phyloP scores from a whole-genome alignment of 345 rosid species.

The Firmiana major region DNA sequence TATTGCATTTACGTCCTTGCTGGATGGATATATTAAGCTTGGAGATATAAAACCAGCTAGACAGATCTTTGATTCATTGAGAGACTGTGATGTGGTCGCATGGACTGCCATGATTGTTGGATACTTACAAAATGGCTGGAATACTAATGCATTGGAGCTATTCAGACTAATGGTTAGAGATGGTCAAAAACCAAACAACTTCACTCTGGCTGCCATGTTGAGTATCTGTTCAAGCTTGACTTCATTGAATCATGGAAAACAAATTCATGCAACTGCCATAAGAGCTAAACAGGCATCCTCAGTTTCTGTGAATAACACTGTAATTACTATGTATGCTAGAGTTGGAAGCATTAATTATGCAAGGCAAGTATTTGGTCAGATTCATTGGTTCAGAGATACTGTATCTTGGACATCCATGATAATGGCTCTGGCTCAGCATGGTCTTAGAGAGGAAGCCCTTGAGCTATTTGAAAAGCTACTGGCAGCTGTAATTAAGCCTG shows the following conservation, averaged over 20 bases:
- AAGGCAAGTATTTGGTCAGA: conserved; percentile 43
- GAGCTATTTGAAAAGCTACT: conserved; percentile 72
- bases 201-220: conserved; percentile 79
- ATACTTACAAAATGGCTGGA: conserved; percentile 66
- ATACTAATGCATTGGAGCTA: conserved; percentile 53
- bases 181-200: conserved; percentile 73
- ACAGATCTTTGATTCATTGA: conserved; percentile 64
- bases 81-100: conserved; percentile 62
- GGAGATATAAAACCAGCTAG: conserved; percentile 76
- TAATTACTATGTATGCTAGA: conserved; percentile 81
- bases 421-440: conserved; percentile 85
- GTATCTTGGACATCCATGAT: conserved; percentile 93
- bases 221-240: conserved; percentile 70
- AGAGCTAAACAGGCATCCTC: conserved; percentile 52
- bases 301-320: conserved; percentile 69
- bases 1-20: conserved; percentile 72
- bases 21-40: conserved; percentile 77
- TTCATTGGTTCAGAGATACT: conserved; percentile 40
- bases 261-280: conserved; percentile 71
- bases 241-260: conserved; percentile 76
- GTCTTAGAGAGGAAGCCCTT: conserved; percentile 85
- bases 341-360: conserved; percentile 65
- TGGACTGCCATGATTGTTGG: conserved; percentile 99
- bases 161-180: conserved; percentile 61
- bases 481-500: conserved; percentile 57